These are phyloP conservation scores for Xylaria cubensis DNA, from an alignment of 495 filamentous ascomycete genomes.

Conservation along the genomic window DNA sequence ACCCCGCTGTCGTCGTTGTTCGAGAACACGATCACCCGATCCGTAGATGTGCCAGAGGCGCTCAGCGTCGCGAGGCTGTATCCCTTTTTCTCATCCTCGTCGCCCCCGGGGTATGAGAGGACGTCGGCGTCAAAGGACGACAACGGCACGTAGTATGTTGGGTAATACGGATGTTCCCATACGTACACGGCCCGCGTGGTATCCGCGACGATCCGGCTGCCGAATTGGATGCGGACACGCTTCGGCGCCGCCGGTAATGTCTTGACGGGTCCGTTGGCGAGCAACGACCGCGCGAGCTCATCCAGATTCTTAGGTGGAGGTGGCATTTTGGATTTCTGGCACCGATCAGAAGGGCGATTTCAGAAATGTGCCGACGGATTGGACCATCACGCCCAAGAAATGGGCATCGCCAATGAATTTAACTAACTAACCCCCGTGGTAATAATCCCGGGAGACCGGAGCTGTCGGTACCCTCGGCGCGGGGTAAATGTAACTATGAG, in stretches of 20 bases:
- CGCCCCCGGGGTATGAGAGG: background rate
- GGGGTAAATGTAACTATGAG: constrained; percentile 9
- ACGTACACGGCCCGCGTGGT: constrained; percentile 42
- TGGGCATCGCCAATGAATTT: background rate
- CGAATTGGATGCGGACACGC: constrained; percentile 42
- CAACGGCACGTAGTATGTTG: constrained; percentile 37
- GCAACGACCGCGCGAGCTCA: constrained; percentile 36
- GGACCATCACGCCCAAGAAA: background rate
- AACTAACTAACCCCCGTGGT: background rate
- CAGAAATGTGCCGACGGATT: background rate
- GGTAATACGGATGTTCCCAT: constrained; percentile 47
- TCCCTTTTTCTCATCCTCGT: background rate
- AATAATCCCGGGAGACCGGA: background rate
- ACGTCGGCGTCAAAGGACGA: background rate
- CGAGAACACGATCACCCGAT: constrained; percentile 33
- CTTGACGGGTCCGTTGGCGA: constrained; percentile 41
- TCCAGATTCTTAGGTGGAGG: constrained; percentile 27
- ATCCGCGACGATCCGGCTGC: constrained; percentile 42
- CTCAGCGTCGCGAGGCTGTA: constrained; percentile 14
- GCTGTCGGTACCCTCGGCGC: background rate
- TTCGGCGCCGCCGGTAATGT: constrained; percentile 38
- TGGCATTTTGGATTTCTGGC: constrained; percentile 6
- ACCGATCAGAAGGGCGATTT: background rate
- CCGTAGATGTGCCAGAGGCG: constrained; percentile 12
- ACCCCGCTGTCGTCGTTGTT: background rate